Evolutionary conservation across 1,284 basidiomycete genomes (phyloP), one percentile per base, ranked within the genome.

Genomic region (Exsudoporus floridanus): DNA sequence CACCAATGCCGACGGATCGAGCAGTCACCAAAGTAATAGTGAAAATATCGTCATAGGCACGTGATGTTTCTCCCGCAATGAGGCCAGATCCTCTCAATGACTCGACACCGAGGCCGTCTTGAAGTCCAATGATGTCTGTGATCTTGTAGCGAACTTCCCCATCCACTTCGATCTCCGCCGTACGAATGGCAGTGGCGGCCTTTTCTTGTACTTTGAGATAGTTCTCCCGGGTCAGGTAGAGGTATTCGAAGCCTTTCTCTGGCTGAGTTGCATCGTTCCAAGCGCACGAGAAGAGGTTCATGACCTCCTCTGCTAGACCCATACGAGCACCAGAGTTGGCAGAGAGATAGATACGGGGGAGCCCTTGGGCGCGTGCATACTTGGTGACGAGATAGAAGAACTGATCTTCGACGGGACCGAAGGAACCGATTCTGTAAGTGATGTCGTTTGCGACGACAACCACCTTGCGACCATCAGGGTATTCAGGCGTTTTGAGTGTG

Each of bases 21-120:
- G 95, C 97, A 39, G 95, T 98, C 63, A 99, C 96, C 65, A 99
- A 86, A 19, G 97, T 99, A 71, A 98, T 95, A 47, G 97, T 99
- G 80, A 99, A 99, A 71, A 99, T 98, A 70, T 98, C 94, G 65
- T 99, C 94, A 72, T 98, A 98, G 0, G 97, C 97, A 39, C 97
- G 86, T 43, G 95, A 97, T 0, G 97, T 99, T 74, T 98, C 97
- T 57, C 97, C 97, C 37, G 97, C 97, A 67, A 99, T 99, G 63
- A 99, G 85, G 74, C 97, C 97, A 37, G 95, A 98, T 40, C 97
- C 97, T 66, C 81, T 91, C 67, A 99, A 78, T 59, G 88, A 98
- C 74, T 99, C 97, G 46, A 99, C 97, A 72, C 97, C 97, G n/a
- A 99, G 83, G 52, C 97, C 97, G 59, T 98, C 91, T 70, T 97